Percentiles rank a stretch among this genome's conserved stretches.
Conservation (phyloP, 2,329 filamentous ascomycete species). For the Xylaria sp. region DNA sequence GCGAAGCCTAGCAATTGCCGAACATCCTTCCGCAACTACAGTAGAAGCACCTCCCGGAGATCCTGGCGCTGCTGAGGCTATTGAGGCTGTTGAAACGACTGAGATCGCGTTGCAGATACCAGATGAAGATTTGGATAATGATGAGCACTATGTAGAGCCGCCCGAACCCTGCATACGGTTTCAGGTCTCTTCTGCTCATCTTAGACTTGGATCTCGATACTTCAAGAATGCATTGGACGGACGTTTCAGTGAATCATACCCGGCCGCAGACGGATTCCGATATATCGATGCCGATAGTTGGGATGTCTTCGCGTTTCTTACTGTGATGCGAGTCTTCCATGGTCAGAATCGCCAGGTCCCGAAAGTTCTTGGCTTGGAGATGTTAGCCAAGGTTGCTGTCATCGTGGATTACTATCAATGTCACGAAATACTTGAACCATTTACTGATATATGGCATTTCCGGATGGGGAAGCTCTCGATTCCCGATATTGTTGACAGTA, state of each 20-base stretch:
- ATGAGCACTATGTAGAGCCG: not conserved
- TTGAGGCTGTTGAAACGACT: no score
- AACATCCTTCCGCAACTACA: no score
- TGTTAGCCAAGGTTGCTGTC: slow-evolving; percentile 6
- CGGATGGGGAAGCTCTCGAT: not conserved
- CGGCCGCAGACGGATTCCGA: not conserved
- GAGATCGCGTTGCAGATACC: not conserved
- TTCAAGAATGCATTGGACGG: slow-evolving; percentile 9
- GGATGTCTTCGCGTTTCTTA: slow-evolving; percentile 2
- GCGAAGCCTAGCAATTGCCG: no score
- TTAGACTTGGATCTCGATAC: slow-evolving; percentile 9
- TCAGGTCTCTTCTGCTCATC: slow-evolving; percentile 7
- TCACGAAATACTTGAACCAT: not conserved
- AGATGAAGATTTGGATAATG: not conserved
- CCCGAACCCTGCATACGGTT: not conserved
- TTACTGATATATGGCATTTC: slow-evolving; percentile 5
- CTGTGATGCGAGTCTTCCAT: slow-evolving; percentile 5
- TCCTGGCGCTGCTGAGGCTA: no score
- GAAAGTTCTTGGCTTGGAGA: not conserved
- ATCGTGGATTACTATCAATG: slow-evolving; percentile 11
- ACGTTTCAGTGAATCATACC: not conserved
- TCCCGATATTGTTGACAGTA: not conserved
- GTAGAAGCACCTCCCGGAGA: no score
- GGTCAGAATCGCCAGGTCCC: not conserved
- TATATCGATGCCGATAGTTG: slow-evolving; percentile 1